Conservation (phyloP, 495 filamentous ascomycete species). For the Durotheca rogersii region DNA sequence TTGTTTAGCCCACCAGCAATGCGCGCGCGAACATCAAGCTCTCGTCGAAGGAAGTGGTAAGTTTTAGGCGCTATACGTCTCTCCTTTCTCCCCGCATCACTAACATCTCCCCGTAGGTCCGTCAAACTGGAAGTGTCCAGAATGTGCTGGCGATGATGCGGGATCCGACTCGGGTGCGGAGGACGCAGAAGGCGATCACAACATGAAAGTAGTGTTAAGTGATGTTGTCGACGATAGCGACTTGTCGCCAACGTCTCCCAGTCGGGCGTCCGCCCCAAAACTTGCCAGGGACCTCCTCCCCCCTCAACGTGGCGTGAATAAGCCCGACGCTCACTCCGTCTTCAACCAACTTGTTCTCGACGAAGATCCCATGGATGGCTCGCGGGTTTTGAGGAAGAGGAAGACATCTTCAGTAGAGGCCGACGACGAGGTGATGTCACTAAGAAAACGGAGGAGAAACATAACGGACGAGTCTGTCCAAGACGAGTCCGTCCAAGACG, state of each 20-base stretch:
- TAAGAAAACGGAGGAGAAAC: slow-evolving; percentile 48
- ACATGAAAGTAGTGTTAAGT: slow-evolving; percentile 29
- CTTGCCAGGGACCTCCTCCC: slow-evolving; percentile 76
- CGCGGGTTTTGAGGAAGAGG: slow-evolving; percentile 81
- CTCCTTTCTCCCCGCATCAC: slow-evolving; percentile 23
- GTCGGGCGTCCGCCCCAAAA: slow-evolving; percentile 50
- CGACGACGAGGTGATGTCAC: slow-evolving; percentile 44
- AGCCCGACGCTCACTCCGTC: slow-evolving; percentile 81
- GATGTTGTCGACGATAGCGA: slow-evolving; percentile 37
- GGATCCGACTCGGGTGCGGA: slow-evolving; percentile 49
- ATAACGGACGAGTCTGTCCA: slow-evolving; percentile 38
- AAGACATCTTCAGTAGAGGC: slow-evolving; percentile 61
- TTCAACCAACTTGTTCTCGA: slow-evolving; percentile 78
- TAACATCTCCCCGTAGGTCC: slow-evolving; percentile 47
- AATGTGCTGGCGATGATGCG: slow-evolving; percentile 68
- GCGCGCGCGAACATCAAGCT: slow-evolving; percentile 76
- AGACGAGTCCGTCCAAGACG: slow-evolving; percentile 36
- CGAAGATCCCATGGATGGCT: slow-evolving; percentile 82
- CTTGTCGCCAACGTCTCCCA: slow-evolving; percentile 38
- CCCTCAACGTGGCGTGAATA: slow-evolving; percentile 63
- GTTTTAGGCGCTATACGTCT: neutral
- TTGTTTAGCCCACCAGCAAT: slow-evolving; percentile 88
- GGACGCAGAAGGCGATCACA: slow-evolving; percentile 38
- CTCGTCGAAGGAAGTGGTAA: slow-evolving; percentile 50
- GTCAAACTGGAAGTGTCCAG: slow-evolving; percentile 75